Evolutionary conservation across 2,329 filamentous ascomycete species (phyloP), one percentile per base, ranked within the genome.

Genomic region (Rhexocercosporidium sp.): DNA sequence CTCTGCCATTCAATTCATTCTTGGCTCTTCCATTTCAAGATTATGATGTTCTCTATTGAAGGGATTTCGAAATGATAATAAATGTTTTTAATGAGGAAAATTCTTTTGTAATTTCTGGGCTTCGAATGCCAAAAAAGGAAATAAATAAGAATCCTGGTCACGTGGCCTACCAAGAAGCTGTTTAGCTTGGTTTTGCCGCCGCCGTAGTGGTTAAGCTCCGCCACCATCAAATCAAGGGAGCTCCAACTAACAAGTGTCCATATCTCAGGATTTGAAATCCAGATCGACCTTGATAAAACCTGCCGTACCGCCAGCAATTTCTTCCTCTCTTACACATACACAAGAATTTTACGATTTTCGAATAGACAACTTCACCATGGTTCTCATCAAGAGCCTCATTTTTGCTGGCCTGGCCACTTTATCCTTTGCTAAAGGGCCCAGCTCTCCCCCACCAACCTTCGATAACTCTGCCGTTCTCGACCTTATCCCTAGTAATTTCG

Each of bases 401-500:
- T 79, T 89, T 79, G 81, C 83, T 72, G 83, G 84, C 69, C 79
- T 90, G 53, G 72, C 71, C 59, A 71, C 72, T 41, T 60, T 72
- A 47, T 82, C 85, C 62, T 81, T 83, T 71, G 82, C 81, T 34
- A 88, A 85, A 66, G 69, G 68, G 5, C 69, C 68, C 41, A 44
- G 67, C 51, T 41, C 31, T 11, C 62, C 69, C 44, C 63, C 73
- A 41, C 62, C 69, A 83, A 88, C 69, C 20, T 71, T 63, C 68
- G 90, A 92, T 75, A 89, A 90, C 75, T 96, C 93, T 65, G 91
- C 92, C 65, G 96, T 99, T 71, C 85, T 97, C 75, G 95, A 98
- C 80, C 90, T 99, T 69, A 89, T 92, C 68, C 94, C 95, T 65
- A 84, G 84, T 75, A 99, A 97, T 85, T 99, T 99, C 80, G 95